phyloP scores from a whole-genome alignment of 2,329 filamentous ascomycete species.

The Neofusicoccum umdonicola region DNA sequence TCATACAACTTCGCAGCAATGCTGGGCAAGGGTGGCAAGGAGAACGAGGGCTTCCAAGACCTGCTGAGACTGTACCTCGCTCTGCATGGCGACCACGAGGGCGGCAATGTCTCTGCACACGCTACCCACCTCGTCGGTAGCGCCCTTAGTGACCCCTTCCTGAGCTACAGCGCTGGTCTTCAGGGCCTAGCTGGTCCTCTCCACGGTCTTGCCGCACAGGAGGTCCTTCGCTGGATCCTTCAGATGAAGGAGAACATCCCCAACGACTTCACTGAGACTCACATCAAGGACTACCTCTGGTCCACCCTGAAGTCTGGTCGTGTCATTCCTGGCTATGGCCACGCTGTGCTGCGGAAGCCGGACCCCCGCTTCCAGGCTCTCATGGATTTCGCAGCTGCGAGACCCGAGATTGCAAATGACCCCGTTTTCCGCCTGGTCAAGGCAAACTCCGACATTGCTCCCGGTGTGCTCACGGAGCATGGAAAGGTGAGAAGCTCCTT shows the following conservation, averaged over 20 bases:
- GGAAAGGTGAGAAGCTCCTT: conserved; percentile 63
- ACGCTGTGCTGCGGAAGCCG: conserved; percentile 93
- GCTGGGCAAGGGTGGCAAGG: conserved; percentile 82
- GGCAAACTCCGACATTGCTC: conserved; percentile 89
- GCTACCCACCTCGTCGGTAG: conserved; percentile 92
- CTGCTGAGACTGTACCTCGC: conserved; percentile 90
- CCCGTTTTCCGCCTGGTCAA: conserved; percentile 93
- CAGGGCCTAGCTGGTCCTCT: conserved; percentile 93
- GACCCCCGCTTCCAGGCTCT: conserved; percentile 95
- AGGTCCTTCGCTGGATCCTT: conserved; percentile 93
- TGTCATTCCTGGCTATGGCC: conserved; percentile 91
- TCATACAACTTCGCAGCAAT: conserved; percentile 98
- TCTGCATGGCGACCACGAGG: conserved; percentile 96
- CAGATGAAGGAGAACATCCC: conserved; percentile 93
- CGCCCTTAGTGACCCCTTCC: conserved; percentile 89
- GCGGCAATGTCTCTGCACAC: conserved; percentile 95
- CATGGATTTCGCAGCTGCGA: conserved; percentile 88
- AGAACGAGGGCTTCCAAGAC: conserved; percentile 94
- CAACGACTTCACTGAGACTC: conserved; percentile 70
- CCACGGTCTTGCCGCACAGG: conserved; percentile 90
- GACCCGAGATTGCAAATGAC: conserved; percentile 80
- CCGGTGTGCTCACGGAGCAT: conserved; percentile 85
- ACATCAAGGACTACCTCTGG: conserved; percentile 90
- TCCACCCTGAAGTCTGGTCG: conserved; percentile 87
- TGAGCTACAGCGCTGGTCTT: conserved; percentile 93